Conservation (phyloP, 2,329 filamentous ascomycete species). For the Curvularia hawaiiensis region DNA sequence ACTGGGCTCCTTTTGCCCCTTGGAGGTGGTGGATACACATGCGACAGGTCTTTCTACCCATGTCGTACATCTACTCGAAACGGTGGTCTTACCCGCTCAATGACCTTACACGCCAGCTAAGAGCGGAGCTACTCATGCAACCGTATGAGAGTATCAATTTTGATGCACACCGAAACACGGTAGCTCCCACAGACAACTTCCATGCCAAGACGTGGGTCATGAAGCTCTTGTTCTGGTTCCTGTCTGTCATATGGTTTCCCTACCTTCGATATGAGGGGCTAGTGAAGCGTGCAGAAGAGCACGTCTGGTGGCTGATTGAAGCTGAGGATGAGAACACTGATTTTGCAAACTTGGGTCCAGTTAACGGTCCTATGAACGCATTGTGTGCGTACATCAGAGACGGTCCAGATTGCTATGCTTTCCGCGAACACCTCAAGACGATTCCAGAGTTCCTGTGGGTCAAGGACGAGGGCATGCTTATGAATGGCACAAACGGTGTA, state of each 20-base stretch:
- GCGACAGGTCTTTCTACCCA: slow-evolving; percentile 91
- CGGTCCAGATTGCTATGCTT: slow-evolving; percentile 73
- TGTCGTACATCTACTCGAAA: slow-evolving; percentile 89
- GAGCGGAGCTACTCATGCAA: slow-evolving; percentile 81
- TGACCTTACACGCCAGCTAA: slow-evolving; percentile 71
- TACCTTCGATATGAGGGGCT: slow-evolving; percentile 72
- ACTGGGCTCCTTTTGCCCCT: slow-evolving; percentile 87
- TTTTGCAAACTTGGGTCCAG: slow-evolving; percentile 83
- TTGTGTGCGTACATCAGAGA: slow-evolving; percentile 83
- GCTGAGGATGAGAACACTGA: slow-evolving; percentile 95
- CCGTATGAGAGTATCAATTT: slow-evolving; percentile 81
- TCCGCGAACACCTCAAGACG: slow-evolving; percentile 78
- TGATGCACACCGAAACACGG: slow-evolving; percentile 77
- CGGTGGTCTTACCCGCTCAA: slow-evolving; percentile 78
- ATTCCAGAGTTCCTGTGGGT: slow-evolving; percentile 90
- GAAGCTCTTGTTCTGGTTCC: slow-evolving; percentile 75
- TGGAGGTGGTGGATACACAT: slow-evolving; percentile 99
- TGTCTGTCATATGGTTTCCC: slow-evolving; percentile 81
- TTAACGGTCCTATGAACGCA: slow-evolving; percentile 91
- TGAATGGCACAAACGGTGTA: slow-evolving; percentile 97
- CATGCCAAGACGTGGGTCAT: slow-evolving; percentile 89
- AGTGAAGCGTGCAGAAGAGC: slow-evolving; percentile 74
- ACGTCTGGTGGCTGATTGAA: slow-evolving; percentile 80
- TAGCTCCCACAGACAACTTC: slow-evolving; percentile 82
- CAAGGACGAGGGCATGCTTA: slow-evolving; percentile 88